Evolutionary conservation across 306 rosid genomes (phyloP).

Genomic region (Herpetospermum pedunculosum): DNA sequence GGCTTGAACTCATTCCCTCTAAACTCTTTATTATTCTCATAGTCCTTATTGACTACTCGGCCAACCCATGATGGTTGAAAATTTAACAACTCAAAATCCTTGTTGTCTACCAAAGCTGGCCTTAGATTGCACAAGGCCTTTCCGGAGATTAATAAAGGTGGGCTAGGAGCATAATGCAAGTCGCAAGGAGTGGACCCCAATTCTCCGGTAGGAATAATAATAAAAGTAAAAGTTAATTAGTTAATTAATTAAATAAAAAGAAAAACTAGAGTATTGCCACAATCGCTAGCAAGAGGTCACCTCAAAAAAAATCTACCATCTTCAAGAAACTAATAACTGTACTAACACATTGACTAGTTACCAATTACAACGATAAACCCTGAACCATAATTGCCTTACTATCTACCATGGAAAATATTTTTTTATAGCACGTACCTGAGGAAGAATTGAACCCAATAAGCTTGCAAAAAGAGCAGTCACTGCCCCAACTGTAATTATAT

Average conservation of each 20-base stretch:
- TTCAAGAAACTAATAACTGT: background rate
- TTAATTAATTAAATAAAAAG: background rate
- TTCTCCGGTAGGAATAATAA: background rate
- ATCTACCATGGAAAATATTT: background rate
- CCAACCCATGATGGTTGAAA: no score
- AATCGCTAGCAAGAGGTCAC: background rate
- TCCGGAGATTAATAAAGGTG: background rate
- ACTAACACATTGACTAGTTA: background rate
- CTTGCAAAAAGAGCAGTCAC: constrained; percentile 73
- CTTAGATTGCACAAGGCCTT: background rate
- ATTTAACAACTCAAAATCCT: background rate
- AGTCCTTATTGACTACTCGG: no score
- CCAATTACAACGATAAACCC: background rate
- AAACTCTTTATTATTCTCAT: no score
- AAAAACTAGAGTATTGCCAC: background rate
- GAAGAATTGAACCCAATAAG: constrained; percentile 75
- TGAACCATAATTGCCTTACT: background rate
- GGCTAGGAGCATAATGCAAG: background rate
- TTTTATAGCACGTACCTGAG: constrained; percentile 50
- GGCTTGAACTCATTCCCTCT: no score
- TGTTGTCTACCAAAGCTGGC: background rate
- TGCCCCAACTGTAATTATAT: constrained; percentile 60
- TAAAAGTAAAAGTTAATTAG: background rate
- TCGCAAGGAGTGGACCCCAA: background rate
- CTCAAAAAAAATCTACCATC: background rate